phyloP scores from a whole-genome alignment of 208 protist species.

The Novymonas esmeraldas region DNA sequence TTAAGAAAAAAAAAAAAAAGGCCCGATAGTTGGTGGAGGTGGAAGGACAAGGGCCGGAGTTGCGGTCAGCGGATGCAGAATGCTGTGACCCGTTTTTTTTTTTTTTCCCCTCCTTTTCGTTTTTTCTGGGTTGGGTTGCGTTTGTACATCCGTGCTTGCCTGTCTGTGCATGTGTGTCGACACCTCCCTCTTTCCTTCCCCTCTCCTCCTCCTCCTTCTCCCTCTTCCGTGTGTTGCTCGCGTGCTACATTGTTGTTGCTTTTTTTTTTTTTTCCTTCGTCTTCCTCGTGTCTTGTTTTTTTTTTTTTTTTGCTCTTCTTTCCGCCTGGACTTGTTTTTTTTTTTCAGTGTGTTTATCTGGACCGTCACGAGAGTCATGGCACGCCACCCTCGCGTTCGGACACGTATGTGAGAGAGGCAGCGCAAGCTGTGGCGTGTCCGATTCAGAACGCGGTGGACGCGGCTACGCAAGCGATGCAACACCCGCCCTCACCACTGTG shows the following conservation, averaged over 20 bases:
- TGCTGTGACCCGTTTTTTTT: too few relatives aligned
- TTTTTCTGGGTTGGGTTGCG: background rate
- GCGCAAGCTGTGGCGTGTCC: too few relatives aligned
- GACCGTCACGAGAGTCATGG: background rate
- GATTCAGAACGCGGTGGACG: too few relatives aligned
- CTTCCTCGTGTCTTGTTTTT: conserved; percentile 5
- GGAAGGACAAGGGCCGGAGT: too few relatives aligned
- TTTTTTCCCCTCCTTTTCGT: background rate
- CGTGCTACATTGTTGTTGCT: background rate
- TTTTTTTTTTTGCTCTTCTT: conserved; percentile 21
- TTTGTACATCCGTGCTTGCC: background rate
- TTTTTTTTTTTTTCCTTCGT: background rate
- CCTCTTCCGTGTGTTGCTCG: too few relatives aligned
- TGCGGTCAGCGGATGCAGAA: too few relatives aligned
- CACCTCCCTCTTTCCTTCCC: background rate
- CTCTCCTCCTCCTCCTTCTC: background rate
- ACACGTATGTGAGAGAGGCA: too few relatives aligned
- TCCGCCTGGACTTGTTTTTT: background rate
- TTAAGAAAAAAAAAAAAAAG: too few relatives aligned
- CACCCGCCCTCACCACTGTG: too few relatives aligned
- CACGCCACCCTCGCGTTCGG: too few relatives aligned
- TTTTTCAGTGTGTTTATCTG: background rate
- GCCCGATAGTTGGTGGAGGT: too few relatives aligned
- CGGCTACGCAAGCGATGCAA: too few relatives aligned
- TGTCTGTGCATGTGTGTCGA: background rate